Evolutionary conservation across 2,329 filamentous ascomycete genomes (phyloP).

Genomic region (Fusarium nygamai): DNA sequence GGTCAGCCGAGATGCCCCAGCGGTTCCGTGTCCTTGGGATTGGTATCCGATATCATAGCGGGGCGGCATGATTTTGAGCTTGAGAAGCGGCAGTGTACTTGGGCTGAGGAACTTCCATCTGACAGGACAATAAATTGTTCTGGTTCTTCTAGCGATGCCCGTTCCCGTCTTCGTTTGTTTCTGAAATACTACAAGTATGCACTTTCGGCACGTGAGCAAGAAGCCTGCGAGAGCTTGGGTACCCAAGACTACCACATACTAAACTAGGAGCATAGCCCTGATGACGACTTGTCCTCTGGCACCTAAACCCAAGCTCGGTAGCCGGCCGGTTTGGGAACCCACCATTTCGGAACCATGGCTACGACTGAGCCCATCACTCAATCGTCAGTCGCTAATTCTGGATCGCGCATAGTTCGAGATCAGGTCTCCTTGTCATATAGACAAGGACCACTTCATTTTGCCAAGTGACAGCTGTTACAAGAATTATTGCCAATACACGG

Average conservation of each 20-base stretch:
- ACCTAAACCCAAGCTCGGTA: constrained; percentile 1
- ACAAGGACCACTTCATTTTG: constrained; percentile 14
- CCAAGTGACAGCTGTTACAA: constrained; percentile 5
- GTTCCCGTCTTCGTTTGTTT: not conserved
- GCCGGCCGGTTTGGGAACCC: constrained; percentile 14
- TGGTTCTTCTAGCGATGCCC: constrained; percentile 5
- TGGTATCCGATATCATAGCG: constrained; percentile 18
- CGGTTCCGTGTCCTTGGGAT: constrained; percentile 34
- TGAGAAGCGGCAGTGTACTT: constrained; percentile 24
- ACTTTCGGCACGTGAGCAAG: not conserved
- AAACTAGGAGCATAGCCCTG: not conserved
- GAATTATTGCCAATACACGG: not conserved
- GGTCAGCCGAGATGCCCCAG: constrained; percentile 22
- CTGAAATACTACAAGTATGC: not conserved
- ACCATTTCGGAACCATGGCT: constrained; percentile 3
- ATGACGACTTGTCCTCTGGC: not conserved
- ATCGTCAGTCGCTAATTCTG: constrained; percentile 17
- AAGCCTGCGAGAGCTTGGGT: not conserved
- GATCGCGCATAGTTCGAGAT: not conserved
- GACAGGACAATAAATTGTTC: constrained; percentile 2
- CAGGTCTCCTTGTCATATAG: not conserved
- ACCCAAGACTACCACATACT: not conserved
- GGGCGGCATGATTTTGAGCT: constrained; percentile 15
- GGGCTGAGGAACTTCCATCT: constrained; percentile 18
- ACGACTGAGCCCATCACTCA: not conserved